phyloP scores from a whole-genome alignment of 2,329 filamentous ascomycete genomes.

The Whalleya microplaca region DNA sequence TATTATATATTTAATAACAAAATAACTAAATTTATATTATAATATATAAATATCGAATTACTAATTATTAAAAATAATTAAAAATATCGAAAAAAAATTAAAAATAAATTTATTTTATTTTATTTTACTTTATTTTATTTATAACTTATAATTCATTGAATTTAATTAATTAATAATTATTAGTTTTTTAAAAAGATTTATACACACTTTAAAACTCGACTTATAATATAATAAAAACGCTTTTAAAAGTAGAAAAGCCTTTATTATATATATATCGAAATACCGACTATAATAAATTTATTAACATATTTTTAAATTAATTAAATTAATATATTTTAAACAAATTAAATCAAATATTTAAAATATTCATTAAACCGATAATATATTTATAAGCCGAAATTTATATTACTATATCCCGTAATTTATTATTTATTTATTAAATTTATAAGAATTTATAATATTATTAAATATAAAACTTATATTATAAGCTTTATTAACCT shows the following conservation, averaged over 20 bases:
- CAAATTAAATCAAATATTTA: neutral
- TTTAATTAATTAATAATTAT: neutral
- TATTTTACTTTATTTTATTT: neutral
- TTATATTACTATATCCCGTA: neutral
- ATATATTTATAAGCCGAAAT: neutral
- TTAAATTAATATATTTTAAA: neutral
- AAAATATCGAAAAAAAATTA: no score
- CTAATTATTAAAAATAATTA: no score
- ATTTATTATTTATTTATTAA: neutral
- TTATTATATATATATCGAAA: no score
- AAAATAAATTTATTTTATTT: neutral
- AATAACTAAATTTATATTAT: no score
- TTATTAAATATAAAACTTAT: no score
- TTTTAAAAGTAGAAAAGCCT: no score
- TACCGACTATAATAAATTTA: neutral
- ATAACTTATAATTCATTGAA: neutral
- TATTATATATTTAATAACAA: no score
- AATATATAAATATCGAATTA: no score
- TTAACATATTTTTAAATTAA: neutral
- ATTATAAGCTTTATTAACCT: no score
- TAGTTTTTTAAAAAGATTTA: neutral
- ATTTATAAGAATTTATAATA: no score
- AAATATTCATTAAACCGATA: neutral
- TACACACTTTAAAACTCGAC: neutral
- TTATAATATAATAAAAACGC: no score